A percentile compares a stretch with the other conserved stretches of the same genome.
Evolutionary conservation across 495 filamentous ascomycete genomes (phyloP).

Genomic region (Xylaria venustula): DNA sequence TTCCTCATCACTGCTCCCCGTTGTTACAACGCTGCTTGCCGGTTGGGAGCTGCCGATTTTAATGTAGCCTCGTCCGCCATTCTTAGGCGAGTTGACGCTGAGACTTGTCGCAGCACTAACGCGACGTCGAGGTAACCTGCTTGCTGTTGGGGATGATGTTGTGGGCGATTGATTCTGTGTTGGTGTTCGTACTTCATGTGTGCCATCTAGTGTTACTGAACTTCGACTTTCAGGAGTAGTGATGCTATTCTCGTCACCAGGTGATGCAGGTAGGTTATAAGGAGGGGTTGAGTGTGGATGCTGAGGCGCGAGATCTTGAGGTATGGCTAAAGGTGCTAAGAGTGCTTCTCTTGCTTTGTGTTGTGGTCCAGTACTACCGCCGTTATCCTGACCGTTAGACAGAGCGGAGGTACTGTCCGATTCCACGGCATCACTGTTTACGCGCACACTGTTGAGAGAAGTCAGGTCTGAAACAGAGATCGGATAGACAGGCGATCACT

Average conservation of each 20-base stretch:
- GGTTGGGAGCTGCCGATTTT: slow-evolving; percentile 32
- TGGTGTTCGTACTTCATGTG: background rate
- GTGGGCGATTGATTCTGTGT: background rate
- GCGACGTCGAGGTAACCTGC: slow-evolving; percentile 15
- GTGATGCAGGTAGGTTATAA: slow-evolving; percentile 17
- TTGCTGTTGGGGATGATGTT: slow-evolving; percentile 19
- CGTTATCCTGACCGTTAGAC: slow-evolving; percentile 24
- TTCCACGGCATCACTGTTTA: slow-evolving; percentile 25
- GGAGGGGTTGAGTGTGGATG: slow-evolving; percentile 1
- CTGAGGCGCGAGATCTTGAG: background rate
- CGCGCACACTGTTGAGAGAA: slow-evolving; percentile 11
- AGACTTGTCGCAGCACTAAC: slow-evolving; percentile 24
- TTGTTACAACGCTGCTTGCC: slow-evolving; percentile 10
- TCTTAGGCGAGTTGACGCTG: slow-evolving; percentile 26
- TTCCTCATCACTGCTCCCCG: slow-evolving; percentile 27
- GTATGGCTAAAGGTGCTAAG: slow-evolving; percentile 3
- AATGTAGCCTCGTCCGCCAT: slow-evolving; percentile 32
- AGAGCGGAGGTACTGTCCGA: slow-evolving; percentile 21
- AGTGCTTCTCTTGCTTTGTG: slow-evolving; percentile 21
- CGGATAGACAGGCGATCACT: background rate
- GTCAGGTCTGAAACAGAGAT: background rate
- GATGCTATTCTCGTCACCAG: slow-evolving; percentile 16
- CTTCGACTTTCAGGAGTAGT: slow-evolving; percentile 7
- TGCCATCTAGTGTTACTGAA: background rate
- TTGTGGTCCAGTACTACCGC: background rate